Evolutionary conservation across 371 early-diverging fungal genomes (phyloP).

Genomic region (Blakeslea trispora): DNA sequence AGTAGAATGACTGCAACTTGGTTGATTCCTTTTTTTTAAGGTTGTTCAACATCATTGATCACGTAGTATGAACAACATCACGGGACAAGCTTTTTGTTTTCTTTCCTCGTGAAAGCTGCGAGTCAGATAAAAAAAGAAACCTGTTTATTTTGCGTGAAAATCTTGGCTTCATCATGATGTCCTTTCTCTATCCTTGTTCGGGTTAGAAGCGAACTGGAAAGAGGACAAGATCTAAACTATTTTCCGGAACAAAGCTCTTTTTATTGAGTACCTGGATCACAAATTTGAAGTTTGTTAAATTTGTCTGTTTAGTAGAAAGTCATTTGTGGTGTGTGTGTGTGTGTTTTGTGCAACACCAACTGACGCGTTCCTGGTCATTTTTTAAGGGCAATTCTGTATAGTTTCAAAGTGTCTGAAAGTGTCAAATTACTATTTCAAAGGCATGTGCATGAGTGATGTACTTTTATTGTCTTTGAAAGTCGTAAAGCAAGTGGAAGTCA

Average conservation of each 20-base stretch:
- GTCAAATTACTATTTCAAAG: not conserved
- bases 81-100: not conserved
- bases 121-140: not conserved
- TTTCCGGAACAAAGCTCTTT: not conserved
- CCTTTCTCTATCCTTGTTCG: too few species aligned
- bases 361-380: conserved; percentile 1
- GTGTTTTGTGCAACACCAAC: not conserved
- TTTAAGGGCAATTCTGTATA: not conserved
- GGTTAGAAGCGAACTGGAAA: too few species aligned
- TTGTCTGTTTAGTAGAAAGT: not conserved
- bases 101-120: not conserved
- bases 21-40: not conserved
- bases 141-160: too few species aligned
- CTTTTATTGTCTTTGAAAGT: not conserved
- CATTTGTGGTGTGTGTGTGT: not conserved
- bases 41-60: not conserved
- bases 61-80: not conserved
- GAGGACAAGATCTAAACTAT: not conserved
- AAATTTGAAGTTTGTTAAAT: not conserved
- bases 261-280: not conserved
- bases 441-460: not conserved
- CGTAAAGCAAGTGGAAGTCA: not conserved
- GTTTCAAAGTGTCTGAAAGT: not conserved
- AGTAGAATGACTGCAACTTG: too few species aligned
- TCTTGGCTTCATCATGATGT: too few species aligned